Evolutionary conservation across 2,329 filamentous ascomycete species (phyloP), one percentile per base, ranked within the genome.

Genomic region (Karstenula rhodostoma): DNA sequence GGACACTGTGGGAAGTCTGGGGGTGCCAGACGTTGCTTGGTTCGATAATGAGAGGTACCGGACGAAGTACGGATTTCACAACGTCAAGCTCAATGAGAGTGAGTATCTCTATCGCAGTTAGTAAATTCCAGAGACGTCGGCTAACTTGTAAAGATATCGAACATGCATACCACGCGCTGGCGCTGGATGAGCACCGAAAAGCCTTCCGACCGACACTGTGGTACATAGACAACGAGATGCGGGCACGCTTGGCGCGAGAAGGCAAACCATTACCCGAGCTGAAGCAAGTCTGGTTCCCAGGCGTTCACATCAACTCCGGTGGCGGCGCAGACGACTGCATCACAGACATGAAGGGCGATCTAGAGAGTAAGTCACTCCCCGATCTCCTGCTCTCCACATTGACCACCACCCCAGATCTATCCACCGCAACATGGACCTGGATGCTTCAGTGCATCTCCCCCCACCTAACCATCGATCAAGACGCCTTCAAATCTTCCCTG

Each of bases 101-200:
- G 48, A 71, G 77, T 62, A 13, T 48, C 37, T n/a, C 5, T 22
- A 9, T 17, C 35, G 13, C 47, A 9, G 17, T n/a, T 19, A 6
- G 4, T 19, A 2, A 2, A 22, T 57, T 61, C 12, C 46, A 44
- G 53, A 62, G 64, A 1, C 78, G 79, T 60, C 77, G 77, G 76
- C 81, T 66, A 78, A 81, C 1, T 66, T 6, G 0, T 1, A 9
- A 33, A 77, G 77, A 74, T 12, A 79, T 86, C 15, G 77, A 84
- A 27, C 81, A 86, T 64, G 85, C 84, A 6, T 86, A 82, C 65
- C 85, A 87, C 46, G 85, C 84, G 1, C 66, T 87, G 1, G 84
- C 84, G 4, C 70, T 87, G 0, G 84, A 87, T 42, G 85, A 87
- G 65, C 80, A 80, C 37, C 80, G 85, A 5, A 74, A 71, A n/a